A percentile compares a stretch with the other conserved stretches of the same genome.
Conservation (phyloP, 2,329 filamentous ascomycete genomes). For the Aspergillus brunneoviolaceus region DNA sequence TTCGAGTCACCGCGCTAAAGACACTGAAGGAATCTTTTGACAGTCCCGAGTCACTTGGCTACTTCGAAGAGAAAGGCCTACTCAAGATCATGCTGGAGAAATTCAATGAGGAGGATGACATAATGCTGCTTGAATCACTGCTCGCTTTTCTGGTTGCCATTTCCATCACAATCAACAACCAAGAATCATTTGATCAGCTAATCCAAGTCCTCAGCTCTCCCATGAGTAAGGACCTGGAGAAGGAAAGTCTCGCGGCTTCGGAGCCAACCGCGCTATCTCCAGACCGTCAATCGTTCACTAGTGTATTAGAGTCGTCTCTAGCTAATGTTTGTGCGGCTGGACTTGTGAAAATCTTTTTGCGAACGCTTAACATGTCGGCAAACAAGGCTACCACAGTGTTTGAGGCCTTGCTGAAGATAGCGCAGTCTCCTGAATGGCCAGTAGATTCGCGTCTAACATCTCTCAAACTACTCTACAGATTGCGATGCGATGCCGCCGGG, state of each 20-base stretch:
- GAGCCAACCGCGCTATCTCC: conserved; percentile 34
- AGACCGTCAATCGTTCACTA: conserved; percentile 32
- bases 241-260: conserved; percentile 41
- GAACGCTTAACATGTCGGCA: conserved; percentile 65
- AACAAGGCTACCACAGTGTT: conserved; percentile 65
- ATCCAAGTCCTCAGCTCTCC: conserved; percentile 35
- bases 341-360: conserved; percentile 74
- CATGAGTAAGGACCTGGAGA: conserved; percentile 36
- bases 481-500: conserved; percentile 79
- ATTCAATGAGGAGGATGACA: conserved; percentile 39
- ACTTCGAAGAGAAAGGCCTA: conserved; percentile 35
- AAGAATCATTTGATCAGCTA: conserved; percentile 33
- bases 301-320: conserved; percentile 33
- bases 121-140: conserved; percentile 40
- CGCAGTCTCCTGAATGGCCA: conserved; percentile 59
- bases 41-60: conserved; percentile 29
- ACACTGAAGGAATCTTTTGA: conserved; percentile 41
- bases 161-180: conserved; percentile 29
- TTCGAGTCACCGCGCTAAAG: conserved; percentile 41
- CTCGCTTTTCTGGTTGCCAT: conserved; percentile 41
- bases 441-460: conserved; percentile 70
- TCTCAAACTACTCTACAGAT: conserved; percentile 75
- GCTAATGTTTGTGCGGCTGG: conserved; percentile 68
- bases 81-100: conserved; percentile 33
- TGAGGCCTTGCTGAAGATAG: conserved; percentile 63